Base-by-base conservation (phyloP, 78 protist genomes). In the Polysphondylium violaceum region DNA sequence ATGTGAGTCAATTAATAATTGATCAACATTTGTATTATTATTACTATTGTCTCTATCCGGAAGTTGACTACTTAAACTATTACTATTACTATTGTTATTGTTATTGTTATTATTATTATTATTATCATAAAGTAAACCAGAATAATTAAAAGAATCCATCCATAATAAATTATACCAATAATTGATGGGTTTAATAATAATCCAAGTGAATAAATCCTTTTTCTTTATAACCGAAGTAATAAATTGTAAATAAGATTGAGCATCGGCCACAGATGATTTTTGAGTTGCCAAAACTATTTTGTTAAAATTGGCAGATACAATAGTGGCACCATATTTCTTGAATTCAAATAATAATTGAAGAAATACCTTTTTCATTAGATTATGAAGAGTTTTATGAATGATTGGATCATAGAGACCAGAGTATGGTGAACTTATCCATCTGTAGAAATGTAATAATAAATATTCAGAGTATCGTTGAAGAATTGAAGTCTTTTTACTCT, bases 331-430 rank as follows among this genome's bases (percentile, higher is more conserved):
- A 2, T 94, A 92, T n/a, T 76, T 50, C 25, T 68, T 73, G 38
- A 97, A 44, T 51, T 93, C 86, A 27, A 86, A 92, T 3, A 95
- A 38, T 53, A 97, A 64, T 29, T 97, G 88, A 41, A 90, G 85
- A 25, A 74, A 83, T 12, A 97, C 96, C 92, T 98, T 96, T 47
- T 90, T 47, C 96, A 98, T 95, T 65, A 94, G 55, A n/a, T 53
- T 33, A 61, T 90, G 97, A 4, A 97, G 68, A 11, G 74, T 27
- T 21, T 87, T 67, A 78, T 67, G 92, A 67, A 97, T 8, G 12
- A 65, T 58, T 23, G 97, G 96, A 33, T 97, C 99, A 44, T 94
- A 91, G 31, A 95, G 60, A 38, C 33, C 63, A 33, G 98, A 61
- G 29, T 59, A 9, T 23, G 96, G 92, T 21, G 77, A 61, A 8